These are phyloP conservation scores for Hansenula lynferdii DNA, from an alignment of 1,139 yeast species.

Conservation along the genomic window DNA sequence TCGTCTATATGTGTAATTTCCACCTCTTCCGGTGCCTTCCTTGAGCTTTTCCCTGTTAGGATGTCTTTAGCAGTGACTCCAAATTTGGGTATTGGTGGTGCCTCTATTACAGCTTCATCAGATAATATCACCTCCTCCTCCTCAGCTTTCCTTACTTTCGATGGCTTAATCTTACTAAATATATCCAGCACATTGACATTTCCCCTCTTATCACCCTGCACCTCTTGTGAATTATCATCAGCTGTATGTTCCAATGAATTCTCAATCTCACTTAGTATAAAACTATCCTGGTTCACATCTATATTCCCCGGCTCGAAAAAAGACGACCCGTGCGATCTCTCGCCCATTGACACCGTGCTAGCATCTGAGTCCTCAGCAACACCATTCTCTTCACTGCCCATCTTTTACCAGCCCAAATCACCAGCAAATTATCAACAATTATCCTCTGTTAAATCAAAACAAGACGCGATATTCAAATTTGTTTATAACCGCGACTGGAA, in stretches of 20 bases:
- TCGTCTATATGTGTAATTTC: neutral
- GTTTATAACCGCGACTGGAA: neutral
- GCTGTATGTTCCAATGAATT: neutral
- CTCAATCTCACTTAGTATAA: slow-evolving; percentile 6
- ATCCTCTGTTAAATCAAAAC: too few relatives aligned
- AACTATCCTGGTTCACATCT: neutral
- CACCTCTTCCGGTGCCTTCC: neutral
- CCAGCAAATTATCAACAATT: too few relatives aligned
- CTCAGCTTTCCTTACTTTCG: neutral
- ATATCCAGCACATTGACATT: slow-evolving; percentile 8
- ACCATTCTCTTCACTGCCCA: neutral
- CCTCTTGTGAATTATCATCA: neutral
- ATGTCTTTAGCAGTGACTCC: slow-evolving; percentile 12
- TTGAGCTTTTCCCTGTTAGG: slow-evolving; percentile 8
- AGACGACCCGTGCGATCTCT: neutral
- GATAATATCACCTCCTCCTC: too few relatives aligned
- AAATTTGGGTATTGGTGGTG: neutral
- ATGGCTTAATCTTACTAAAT: slow-evolving; percentile 5
- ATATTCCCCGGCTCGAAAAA: neutral
- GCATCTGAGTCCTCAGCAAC: slow-evolving; percentile 1
- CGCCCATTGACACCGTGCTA: neutral
- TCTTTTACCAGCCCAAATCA: neutral
- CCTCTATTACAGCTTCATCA: too few relatives aligned
- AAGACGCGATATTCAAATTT: neutral
- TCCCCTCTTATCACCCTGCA: neutral